These are phyloP conservation scores for Cercophora newfieldiana DNA, from an alignment of 495 filamentous ascomycete genomes.

Conservation along the genomic window DNA sequence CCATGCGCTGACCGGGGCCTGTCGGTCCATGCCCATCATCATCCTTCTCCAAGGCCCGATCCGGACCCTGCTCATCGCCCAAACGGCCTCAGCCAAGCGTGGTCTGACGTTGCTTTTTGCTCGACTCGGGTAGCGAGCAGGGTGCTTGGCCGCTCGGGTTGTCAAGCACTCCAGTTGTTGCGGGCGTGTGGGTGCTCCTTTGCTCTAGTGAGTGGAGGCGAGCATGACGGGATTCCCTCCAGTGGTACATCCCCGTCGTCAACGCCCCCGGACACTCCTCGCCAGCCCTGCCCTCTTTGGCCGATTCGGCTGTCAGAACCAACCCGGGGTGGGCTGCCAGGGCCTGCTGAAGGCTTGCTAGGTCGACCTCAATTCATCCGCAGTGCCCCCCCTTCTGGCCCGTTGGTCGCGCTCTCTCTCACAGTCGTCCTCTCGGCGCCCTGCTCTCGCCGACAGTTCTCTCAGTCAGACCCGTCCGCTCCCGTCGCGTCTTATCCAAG, in stretches of 20 bases:
- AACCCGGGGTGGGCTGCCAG: background rate
- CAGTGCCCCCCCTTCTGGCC: background rate
- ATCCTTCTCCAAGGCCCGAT: conserved; percentile 11
- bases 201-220: conserved; percentile 1
- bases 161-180: background rate
- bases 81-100: conserved; percentile 11
- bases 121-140: background rate
- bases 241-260: background rate
- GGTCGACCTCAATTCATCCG: conserved; percentile 3
- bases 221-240: conserved; percentile 9
- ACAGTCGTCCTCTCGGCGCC: background rate
- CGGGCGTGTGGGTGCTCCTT: background rate
- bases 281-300: conserved; percentile 19
- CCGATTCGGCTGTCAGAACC: conserved; percentile 8
- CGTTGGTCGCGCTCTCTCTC: background rate
- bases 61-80: conserved; percentile 12
- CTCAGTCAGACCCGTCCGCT: conserved; percentile 12
- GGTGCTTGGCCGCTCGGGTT: background rate
- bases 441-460: background rate
- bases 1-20: background rate
- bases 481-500: conserved; percentile 18
- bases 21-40: conserved; percentile 14
- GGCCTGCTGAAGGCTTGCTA: conserved; percentile 6
- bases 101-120: conserved; percentile 13
- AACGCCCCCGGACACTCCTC: conserved; percentile 2